Evolutionary conservation across 2,329 filamentous ascomycete species (phyloP), one percentile per base, ranked within the genome.

Genomic region (Pochonia chlamydosporia): DNA sequence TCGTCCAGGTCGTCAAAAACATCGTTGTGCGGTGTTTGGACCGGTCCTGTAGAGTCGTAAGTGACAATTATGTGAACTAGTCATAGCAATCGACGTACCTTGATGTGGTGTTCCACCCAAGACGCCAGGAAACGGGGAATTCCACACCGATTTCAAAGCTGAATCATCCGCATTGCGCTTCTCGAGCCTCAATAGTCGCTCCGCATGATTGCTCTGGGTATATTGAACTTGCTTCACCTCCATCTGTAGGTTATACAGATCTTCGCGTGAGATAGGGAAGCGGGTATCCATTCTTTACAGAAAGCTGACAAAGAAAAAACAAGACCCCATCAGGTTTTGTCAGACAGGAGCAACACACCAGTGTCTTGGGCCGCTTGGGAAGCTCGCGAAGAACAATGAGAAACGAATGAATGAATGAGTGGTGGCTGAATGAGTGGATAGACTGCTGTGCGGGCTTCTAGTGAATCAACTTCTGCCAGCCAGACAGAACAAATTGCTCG

Each of bases 1-100:
- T 93, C 90, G 59, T 96, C 90, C 56, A 96, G 89, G 59, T 87
- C 86, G 57, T 91, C 89, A 62, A 97, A 96, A 36, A 90, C 82
- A 63, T 96, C 89, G 47, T 80, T 80, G n/a, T 86, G 76, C 7
- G 87, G 83, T 59, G 92, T 85, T 52, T 87, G 87, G 41, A 90
- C 70, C 16, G 90, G 85, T 26, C 89, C 91, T 95, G 60, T 26
- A 23, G 20, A 6, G 9, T 23, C 13, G 16, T 31, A 28, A 20
- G 18, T 11, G n/a, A 7, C 26, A 28, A 13, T 7, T 8, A n/a
- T 39, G 13, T 13, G 23, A 13, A 18, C 8, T 13, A 9, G 7
- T 23, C 8, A 14, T 14, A 10, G 11, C 18, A 21, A 14, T 39
- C 10, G 9, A 23, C 10, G 40, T 47, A 95, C 92, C 89, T 72